Conservation (phyloP, 2,329 filamentous ascomycete genomes). For the Colletotrichum viniferum region DNA sequence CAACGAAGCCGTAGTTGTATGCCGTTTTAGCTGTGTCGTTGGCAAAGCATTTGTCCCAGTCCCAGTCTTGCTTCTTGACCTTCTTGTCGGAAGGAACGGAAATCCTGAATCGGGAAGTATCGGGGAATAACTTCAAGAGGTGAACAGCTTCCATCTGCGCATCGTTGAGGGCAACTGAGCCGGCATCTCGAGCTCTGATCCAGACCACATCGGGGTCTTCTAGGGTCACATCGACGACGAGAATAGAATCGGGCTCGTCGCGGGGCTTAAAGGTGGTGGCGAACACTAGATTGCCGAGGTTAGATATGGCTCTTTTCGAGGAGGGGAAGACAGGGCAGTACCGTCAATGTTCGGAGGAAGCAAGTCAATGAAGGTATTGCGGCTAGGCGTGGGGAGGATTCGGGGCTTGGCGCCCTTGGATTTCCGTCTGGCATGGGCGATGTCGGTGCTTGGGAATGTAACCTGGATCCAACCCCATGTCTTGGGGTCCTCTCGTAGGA, state of each 20-base stretch:
- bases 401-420: not conserved
- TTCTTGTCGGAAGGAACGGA: not conserved
- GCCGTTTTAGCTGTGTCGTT: not conserved
- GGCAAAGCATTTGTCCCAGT: not conserved
- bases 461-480: not conserved
- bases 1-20: not conserved
- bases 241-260: not conserved
- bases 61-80: not conserved
- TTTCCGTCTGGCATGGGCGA: not conserved
- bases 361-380: not conserved
- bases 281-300: not conserved
- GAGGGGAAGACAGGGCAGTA: not conserved
- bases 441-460: not conserved
- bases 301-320: not conserved
- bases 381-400: not conserved
- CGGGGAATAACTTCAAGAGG: not conserved
- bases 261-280: not conserved
- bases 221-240: not conserved
- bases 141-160: not conserved
- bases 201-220: not conserved
- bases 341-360: not conserved
- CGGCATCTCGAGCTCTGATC: not conserved
- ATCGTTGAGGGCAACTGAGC: not conserved
- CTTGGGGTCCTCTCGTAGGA: not conserved
- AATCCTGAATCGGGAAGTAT: not conserved